phyloP scores from a whole-genome alignment of 1,139 yeast species.

The Geotrichum citri-aurantii region DNA sequence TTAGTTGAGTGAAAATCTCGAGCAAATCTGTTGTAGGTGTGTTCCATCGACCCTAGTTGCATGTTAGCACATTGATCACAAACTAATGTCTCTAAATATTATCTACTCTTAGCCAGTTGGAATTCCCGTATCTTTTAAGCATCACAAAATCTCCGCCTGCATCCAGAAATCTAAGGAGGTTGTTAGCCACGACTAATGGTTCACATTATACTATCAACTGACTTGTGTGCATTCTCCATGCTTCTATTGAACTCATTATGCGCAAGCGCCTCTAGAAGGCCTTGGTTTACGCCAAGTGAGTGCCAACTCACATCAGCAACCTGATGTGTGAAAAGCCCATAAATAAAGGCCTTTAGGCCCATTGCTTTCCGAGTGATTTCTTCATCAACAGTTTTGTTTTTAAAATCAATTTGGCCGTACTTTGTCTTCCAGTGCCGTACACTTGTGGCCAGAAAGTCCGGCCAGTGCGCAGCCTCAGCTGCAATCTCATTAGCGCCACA shows the following conservation, averaged over 20 bases:
- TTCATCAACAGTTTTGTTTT: too few relatives aligned
- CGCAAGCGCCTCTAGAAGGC: conserved; percentile 45
- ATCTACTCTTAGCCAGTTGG: background rate
- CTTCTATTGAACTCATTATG: conserved; percentile 48
- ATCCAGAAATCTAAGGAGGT: conserved; percentile 39
- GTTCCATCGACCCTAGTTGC: conserved; percentile 39
- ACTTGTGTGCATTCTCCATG: conserved; percentile 42
- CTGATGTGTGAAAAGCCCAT: conserved; percentile 54
- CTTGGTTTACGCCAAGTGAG: conserved; percentile 48
- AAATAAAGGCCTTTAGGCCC: conserved; percentile 45
- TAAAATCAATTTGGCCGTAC: conserved; percentile 23
- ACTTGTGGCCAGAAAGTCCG: conserved; percentile 48
- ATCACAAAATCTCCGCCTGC: conserved; percentile 54
- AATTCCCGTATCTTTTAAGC: conserved; percentile 36
- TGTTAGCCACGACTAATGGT: background rate
- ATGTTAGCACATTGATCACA: background rate
- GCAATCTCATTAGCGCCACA: conserved; percentile 46
- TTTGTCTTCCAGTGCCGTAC: conserved; percentile 38
- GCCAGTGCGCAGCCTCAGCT: conserved; percentile 62
- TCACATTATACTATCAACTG: background rate
- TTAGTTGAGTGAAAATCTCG: conserved; percentile 34
- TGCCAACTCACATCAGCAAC: conserved; percentile 60
- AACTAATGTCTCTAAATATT: background rate
- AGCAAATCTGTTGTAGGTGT: conserved; percentile 41
- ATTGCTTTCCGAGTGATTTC: conserved; percentile 2